A percentile compares a stretch with the other conserved stretches of the same genome.
These are phyloP conservation scores for Mortierella sp. DNA, from an alignment of 371 early-diverging fungal species.

Conservation along the genomic window DNA sequence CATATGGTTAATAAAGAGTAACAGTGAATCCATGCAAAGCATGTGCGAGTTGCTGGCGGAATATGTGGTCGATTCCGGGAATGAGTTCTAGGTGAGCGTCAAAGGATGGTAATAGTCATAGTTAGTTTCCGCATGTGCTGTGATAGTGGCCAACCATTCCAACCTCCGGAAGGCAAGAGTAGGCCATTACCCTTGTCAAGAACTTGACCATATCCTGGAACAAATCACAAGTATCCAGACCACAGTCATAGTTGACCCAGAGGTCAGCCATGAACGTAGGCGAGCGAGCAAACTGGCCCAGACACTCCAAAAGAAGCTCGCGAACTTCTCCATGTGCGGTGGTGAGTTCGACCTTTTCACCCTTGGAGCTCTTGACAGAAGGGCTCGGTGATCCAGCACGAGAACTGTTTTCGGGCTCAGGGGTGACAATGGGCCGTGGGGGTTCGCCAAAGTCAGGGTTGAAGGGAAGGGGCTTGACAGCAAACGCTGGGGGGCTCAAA, in stretches of 20 bases:
- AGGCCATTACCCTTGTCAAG: constrained; percentile 63
- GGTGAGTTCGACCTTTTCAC: constrained; percentile 64
- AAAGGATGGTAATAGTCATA: background rate
- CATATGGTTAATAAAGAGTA: constrained; percentile 84
- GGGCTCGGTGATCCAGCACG: constrained; percentile 54
- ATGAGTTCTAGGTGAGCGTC: constrained; percentile 53
- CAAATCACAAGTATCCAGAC: constrained; percentile 82
- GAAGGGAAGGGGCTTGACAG: constrained; percentile 48
- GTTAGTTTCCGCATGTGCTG: constrained; percentile 1
- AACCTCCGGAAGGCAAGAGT: background rate
- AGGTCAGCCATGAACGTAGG: constrained; percentile 88
- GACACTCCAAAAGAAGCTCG: constrained; percentile 84
- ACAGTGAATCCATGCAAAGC: constrained; percentile 85
- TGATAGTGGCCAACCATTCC: background rate
- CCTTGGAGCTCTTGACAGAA: constrained; percentile 41
- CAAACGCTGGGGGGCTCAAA: constrained; percentile 64
- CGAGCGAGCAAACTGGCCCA: constrained; percentile 78
- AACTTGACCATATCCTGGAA: constrained; percentile 91
- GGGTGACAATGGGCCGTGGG: constrained; percentile 35
- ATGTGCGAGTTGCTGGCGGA: constrained; percentile 72
- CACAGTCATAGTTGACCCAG: constrained; percentile 96
- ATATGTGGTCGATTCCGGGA: constrained; percentile 81
- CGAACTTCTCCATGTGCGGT: constrained; percentile 82
- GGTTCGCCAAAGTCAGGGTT: constrained; percentile 52
- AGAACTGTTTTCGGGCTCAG: constrained; percentile 44